Percentiles rank a stretch among this genome's conserved stretches.
These are phyloP conservation scores for Cicer pinnatifidum DNA, from an alignment of 306 rosid genomes.

Conservation along the genomic window DNA sequence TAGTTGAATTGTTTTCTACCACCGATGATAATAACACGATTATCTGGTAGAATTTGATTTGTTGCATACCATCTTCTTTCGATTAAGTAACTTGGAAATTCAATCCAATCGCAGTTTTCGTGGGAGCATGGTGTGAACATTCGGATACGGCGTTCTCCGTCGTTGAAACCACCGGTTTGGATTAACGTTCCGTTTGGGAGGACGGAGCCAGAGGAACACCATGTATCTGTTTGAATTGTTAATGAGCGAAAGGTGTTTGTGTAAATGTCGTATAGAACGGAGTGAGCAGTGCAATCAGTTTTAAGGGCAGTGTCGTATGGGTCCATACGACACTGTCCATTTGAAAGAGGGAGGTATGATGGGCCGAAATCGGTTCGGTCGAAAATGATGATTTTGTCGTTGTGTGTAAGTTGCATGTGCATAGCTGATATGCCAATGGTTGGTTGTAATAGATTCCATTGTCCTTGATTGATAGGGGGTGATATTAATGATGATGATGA, in stretches of 20 bases:
- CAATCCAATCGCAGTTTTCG: constrained; percentile 71
- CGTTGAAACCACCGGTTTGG: constrained; percentile 85
- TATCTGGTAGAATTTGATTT: constrained; percentile 77
- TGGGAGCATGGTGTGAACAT: constrained; percentile 66
- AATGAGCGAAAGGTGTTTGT: constrained; percentile 68
- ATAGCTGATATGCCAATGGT: constrained; percentile 77
- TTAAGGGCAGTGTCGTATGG: constrained; percentile 46
- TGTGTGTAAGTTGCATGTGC: constrained; percentile 81
- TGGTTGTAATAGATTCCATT: constrained; percentile 65
- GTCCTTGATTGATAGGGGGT: constrained; percentile 45
- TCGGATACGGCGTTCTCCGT: constrained; percentile 61
- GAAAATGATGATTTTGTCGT: constrained; percentile 66
- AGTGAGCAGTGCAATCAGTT: constrained; percentile 84
- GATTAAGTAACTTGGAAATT: constrained; percentile 53
- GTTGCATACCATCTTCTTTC: constrained; percentile 84
- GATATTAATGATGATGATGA: constrained; percentile 35
- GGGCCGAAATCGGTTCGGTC: constrained; percentile 82
- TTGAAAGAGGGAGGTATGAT: constrained; percentile 62
- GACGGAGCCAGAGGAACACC: constrained; percentile 86
- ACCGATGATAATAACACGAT: constrained; percentile 66
- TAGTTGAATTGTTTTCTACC: constrained; percentile 77
- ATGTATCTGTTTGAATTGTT: constrained; percentile 64
- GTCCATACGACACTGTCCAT: constrained; percentile 49
- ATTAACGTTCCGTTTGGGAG: constrained; percentile 71
- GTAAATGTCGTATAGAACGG: constrained; percentile 56